These are phyloP conservation scores for Neurospora intermedia DNA, from an alignment of 495 filamentous ascomycete species.

Conservation along the genomic window DNA sequence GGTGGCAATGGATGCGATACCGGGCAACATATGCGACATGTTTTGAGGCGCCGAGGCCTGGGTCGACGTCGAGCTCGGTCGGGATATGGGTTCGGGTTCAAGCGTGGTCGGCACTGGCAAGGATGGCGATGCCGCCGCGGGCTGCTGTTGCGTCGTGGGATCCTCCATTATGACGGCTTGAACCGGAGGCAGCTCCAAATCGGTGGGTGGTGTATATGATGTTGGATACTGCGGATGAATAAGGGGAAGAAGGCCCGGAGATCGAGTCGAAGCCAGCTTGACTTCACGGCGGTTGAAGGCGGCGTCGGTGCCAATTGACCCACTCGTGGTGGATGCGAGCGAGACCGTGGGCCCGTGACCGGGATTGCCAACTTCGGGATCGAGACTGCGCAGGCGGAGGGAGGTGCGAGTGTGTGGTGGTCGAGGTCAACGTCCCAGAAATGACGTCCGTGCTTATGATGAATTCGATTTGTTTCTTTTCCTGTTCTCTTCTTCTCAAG, in stretches of 20 bases:
- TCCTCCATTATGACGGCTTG: conserved; percentile 30
- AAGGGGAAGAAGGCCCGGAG: conserved; percentile 24
- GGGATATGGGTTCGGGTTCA: conserved; percentile 39
- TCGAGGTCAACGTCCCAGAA: neutral
- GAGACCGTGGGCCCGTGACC: neutral
- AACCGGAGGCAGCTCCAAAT: conserved; percentile 17
- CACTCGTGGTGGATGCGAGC: neutral
- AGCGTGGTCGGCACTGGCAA: conserved; percentile 24
- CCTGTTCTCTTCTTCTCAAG: neutral
- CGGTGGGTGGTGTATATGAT: conserved; percentile 17
- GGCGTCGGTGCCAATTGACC: neutral
- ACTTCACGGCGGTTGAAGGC: conserved; percentile 10
- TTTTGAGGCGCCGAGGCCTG: conserved; percentile 23
- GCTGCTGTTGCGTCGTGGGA: conserved; percentile 1
- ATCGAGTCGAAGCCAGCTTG: conserved; percentile 26
- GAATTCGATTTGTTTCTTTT: neutral
- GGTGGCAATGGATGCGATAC: conserved; percentile 50
- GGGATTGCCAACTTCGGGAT: neutral
- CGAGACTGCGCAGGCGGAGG: neutral
- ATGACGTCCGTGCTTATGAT: neutral
- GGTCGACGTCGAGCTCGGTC: conserved; percentile 38
- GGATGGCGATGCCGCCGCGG: conserved; percentile 10
- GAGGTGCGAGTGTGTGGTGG: neutral
- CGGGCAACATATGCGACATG: conserved; percentile 42
- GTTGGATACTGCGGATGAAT: conserved; percentile 10